Conservation (phyloP, 202 grass and related monocot genomes). For the Musa balbisiana region DNA sequence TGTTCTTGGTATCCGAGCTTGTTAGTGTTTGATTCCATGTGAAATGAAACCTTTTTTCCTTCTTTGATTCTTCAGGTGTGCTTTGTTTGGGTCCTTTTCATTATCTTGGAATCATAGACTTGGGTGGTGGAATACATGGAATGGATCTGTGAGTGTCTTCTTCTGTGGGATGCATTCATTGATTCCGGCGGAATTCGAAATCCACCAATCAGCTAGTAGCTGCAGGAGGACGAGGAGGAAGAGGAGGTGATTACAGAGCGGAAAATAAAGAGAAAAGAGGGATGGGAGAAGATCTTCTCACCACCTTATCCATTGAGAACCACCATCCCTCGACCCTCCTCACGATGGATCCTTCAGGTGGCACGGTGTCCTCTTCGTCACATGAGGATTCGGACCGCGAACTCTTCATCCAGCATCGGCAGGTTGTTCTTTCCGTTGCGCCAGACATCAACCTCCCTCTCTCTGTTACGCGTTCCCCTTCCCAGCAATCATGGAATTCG, state of each 20-base stretch:
- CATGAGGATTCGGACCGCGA: constrained; percentile 57
- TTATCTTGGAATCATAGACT: constrained; percentile 14
- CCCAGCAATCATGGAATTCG: constrained; percentile 32
- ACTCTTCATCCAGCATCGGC: constrained; percentile 65
- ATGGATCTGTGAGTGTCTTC: constrained; percentile 53
- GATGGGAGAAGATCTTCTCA: constrained; percentile 95
- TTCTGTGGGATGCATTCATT: constrained; percentile 87
- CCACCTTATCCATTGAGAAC: constrained; percentile 92
- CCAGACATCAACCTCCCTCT: constrained; percentile 96
- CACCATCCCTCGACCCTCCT: constrained; percentile 83
- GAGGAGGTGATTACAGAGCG: constrained; percentile 19
- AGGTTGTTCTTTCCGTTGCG: constrained; percentile 39
- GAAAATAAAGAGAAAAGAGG: neutral
- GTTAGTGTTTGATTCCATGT: neutral
- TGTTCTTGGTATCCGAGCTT: neutral
- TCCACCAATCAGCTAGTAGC: constrained; percentile 70
- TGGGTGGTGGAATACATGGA: constrained; percentile 82
- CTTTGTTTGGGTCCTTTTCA: constrained; percentile 12
- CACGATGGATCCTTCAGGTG: constrained; percentile 82
- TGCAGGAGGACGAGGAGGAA: constrained; percentile 24
- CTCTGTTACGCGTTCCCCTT: constrained; percentile 3
- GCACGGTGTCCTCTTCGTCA: constrained; percentile 21
- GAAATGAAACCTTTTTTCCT: neutral
- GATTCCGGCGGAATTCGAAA: constrained; percentile 87
- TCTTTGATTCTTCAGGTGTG: neutral